Percentiles rank a stretch among this genome's conserved stretches.
Evolutionary conservation across 805 yeast genomes (phyloP).

Genomic region (Pichia californica): DNA sequence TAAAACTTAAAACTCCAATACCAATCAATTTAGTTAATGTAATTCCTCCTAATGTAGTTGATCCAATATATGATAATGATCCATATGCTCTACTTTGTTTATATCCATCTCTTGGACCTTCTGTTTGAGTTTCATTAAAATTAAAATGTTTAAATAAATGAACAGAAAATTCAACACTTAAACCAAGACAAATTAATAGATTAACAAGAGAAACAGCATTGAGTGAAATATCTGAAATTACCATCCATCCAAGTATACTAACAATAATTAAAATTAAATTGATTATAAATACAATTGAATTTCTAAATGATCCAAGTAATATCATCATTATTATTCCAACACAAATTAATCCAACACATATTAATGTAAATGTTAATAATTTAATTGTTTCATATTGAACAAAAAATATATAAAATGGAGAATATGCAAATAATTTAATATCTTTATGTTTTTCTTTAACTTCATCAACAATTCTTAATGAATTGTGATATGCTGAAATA

Average conservation of each 20-base stretch:
- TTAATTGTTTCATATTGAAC: conserved; percentile 76
- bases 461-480: conserved; percentile 59
- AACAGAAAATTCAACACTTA: conserved; percentile 88
- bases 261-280: conserved; percentile 61
- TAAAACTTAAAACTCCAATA: conserved; percentile 77
- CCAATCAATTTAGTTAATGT: conserved; percentile 88
- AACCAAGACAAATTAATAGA: conserved; percentile 84
- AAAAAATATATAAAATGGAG: conserved; percentile 88
- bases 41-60: conserved; percentile 85
- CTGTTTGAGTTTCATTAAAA: conserved; percentile 12
- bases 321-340: conserved; percentile 49
- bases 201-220: conserved; percentile 90
- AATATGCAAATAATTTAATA: conserved; percentile 74
- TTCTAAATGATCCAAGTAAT: conserved; percentile 59
- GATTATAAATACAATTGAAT: conserved; percentile 48
- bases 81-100: conserved; percentile 35
- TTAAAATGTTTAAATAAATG: conserved; percentile 81
- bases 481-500: conserved; percentile 69
- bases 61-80: conserved; percentile 76
- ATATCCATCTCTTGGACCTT: conserved; percentile 4
- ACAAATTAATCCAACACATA: conserved; percentile 42
- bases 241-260: conserved; percentile 77
- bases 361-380: conserved; percentile 46
- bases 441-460: conserved; percentile 33
- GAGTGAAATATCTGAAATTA: conserved; percentile 63